phyloP scores from a whole-genome alignment of 1,139 yeast species.

The Candida smagusa region DNA sequence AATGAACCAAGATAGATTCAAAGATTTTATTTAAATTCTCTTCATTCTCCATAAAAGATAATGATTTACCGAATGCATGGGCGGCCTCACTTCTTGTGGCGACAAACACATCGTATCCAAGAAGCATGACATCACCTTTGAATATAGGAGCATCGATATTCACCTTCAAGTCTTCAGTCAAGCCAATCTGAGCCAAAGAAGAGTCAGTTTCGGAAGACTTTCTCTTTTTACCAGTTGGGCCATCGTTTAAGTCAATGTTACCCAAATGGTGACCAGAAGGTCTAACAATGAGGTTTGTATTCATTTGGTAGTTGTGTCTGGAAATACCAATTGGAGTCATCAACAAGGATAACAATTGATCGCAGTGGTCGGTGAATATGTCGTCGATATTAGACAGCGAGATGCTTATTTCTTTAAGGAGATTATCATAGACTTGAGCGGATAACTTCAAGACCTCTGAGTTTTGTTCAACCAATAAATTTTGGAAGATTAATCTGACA shows the following conservation, averaged over 20 bases:
- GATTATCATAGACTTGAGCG: slow-evolving; percentile 54
- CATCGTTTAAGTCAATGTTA: slow-evolving; percentile 22
- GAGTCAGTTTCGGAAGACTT: slow-evolving; percentile 22
- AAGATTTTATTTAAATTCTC: slow-evolving; percentile 34
- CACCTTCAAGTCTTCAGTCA: slow-evolving; percentile 54
- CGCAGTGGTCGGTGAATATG: slow-evolving; percentile 50
- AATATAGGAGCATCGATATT: slow-evolving; percentile 93
- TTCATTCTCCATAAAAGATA: slow-evolving; percentile 52
- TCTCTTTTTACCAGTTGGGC: slow-evolving; percentile 32
- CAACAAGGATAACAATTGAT: slow-evolving; percentile 63
- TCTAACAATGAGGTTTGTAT: slow-evolving; percentile 64
- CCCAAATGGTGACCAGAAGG: slow-evolving; percentile 69
- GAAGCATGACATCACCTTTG: slow-evolving; percentile 84
- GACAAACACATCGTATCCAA: slow-evolving; percentile 73
- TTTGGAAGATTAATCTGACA: slow-evolving; percentile 78
- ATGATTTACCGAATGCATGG: slow-evolving; percentile 67
- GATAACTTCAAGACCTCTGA: slow-evolving; percentile 66
- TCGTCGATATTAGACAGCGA: slow-evolving; percentile 38
- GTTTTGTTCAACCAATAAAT: slow-evolving; percentile 85
- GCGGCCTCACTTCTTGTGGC: slow-evolving; percentile 78
- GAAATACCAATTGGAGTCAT: slow-evolving; percentile 96
- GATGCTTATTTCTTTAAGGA: slow-evolving; percentile 47
- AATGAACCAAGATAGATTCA: slow-evolving; percentile 35
- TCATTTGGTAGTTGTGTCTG: slow-evolving; percentile 84
- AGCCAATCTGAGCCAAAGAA: slow-evolving; percentile 44